Base-by-base conservation (phyloP, 1,139 yeast genomes). In the Candida frijolesensis region DNA sequence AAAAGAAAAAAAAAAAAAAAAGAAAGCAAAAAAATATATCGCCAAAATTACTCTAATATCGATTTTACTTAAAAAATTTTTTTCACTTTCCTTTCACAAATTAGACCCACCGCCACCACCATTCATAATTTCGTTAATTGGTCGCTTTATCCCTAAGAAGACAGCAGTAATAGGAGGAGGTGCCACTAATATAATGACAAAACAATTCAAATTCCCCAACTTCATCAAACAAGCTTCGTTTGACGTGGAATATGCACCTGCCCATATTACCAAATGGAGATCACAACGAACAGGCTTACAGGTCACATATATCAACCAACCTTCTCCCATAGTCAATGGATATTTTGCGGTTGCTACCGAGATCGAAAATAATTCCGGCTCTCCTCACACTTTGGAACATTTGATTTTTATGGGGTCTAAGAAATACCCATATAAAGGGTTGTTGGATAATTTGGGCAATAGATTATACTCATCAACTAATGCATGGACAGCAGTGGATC, bases 401-500 rank as follows among this genome's bases (percentile, higher is more conserved):
- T 75, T 95, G 63, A 79, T 94, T 40, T 95, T 95, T 65, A 89
- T 92, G 96, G 99, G 99, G 0, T 89, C 97, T 2, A 76, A 86
- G 54, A 83, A 85, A 52, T 90, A 85, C 59, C 99, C 99, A 0
- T 92, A 86, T 66, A 94, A 94, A 67, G 99, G 99, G 3, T 73
- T 92, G 48, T 74, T 95, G 46, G 99, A 95, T 61, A 85, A 85
- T 8, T 77, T 92, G 51, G 97, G 98, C 6, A 90, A 91, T 63
- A 71, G 90, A 51, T 85, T 91, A 57, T 87, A 87, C 67, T 88
- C 97, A 1, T 78, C 84, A 8, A 95, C 99, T 0, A 95, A 95
- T 64, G 99, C 99, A 0, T 92, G 97, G 97, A 94, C 99, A 0
- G 91, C 87, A 1, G 89, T 94, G 2, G 99, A 95, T 67, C 96